Base-by-base conservation (phyloP, 2,329 filamentous ascomycete species). In the Talaromyces sp. region DNA sequence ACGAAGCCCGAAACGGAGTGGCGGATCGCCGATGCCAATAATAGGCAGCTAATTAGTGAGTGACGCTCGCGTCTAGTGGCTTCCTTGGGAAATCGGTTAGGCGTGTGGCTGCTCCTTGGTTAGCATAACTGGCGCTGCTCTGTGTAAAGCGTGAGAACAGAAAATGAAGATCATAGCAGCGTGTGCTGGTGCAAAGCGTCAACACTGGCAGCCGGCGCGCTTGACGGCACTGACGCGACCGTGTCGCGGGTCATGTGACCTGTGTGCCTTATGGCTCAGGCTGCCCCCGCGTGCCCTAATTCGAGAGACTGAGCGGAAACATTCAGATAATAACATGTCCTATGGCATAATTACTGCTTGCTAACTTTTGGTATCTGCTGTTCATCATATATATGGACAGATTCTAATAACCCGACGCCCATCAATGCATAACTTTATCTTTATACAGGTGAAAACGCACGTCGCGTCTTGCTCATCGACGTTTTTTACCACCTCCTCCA, bases 401-500 rank as follows among this genome's bases (percentile, higher is more conserved):
- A 52, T 49, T 46, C 53, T 19, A 52, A 17, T 8, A 55, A 38
- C 29, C 32, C 41, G 54, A 58, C 59, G 56, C 59, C 59, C 59
- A 29, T 17, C 46, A 58, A 60, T 58, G 57, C 53, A 53, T 53
- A 38, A 52, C 17, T 55, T 14, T 49, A 27, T 60, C 17, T 55
- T 14, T 49, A 27, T 60, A 46, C 38, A 50, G 29, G 32, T 46
- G 17, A 31, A 51, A 41, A 11, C n/a, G n/a, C 19, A 46, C 21
- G 7, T 46, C 10, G n/a, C n/a, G 8, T 11, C 62, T 26, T 54
- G 62, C 61, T 74, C 67, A 77, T 63, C 65, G 75, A 67, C 76
- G 74, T 67, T 78, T 79, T 70, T 79, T 78, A 21, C 74, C 72
- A 31, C 81, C 83, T 62, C 76, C 77, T 24, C 81, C 83, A 61